Base-by-base conservation (phyloP, 1,139 yeast genomes). In the Yamadazyma pseudoaaseri region DNA sequence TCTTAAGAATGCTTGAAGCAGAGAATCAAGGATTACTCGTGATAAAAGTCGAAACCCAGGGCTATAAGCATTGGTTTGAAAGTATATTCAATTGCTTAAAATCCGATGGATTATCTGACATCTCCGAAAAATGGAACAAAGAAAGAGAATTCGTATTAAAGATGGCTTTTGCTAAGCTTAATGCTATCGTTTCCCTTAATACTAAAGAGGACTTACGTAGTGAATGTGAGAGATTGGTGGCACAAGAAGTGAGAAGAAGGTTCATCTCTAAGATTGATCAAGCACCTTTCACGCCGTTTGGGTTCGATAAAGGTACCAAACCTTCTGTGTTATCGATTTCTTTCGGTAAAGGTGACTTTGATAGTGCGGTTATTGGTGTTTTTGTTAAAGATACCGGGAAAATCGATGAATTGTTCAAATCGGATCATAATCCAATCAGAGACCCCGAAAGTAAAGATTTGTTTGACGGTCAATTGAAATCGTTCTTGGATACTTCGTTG, bases 1-100 rank as follows among this genome's bases (percentile, higher is more conserved):
- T 85, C 45, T 68, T 94, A 49, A 76, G 95, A 51, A 92, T 92
- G 96, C 64, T 90, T 34, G 90, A 85, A 52, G 98, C 98, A 2
- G 98, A 92, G 55, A 60, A 62, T 58, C 49, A 76, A 62, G 75
- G 95, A 62, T 56, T 73, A 33, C 62, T 71, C 10, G 70, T 70
- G 18, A 58, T 76, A 26, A 65, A 69, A 35, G 71, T 76, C 29
- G 70, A 69, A 36, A 65, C 72, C 12, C 60, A 60, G 39, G 73
- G 67, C 41, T 65, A 52, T 40, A 60, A 60, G 20, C 60, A 52
- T 41, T 70, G 76, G 75, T 69, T 65, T 47, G 67, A 65, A 35
- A 60, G 67, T 39, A 66, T 70, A 26, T 73, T 79, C 41, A 73
- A 74, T 38, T 78, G 81, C 45, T 66, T 86, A 50, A 79, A 81